A percentile compares a stretch with the other conserved stretches of the same genome.
These are phyloP conservation scores for Candida gorgasii DNA, from an alignment of 805 yeast species.

Conservation along the genomic window DNA sequence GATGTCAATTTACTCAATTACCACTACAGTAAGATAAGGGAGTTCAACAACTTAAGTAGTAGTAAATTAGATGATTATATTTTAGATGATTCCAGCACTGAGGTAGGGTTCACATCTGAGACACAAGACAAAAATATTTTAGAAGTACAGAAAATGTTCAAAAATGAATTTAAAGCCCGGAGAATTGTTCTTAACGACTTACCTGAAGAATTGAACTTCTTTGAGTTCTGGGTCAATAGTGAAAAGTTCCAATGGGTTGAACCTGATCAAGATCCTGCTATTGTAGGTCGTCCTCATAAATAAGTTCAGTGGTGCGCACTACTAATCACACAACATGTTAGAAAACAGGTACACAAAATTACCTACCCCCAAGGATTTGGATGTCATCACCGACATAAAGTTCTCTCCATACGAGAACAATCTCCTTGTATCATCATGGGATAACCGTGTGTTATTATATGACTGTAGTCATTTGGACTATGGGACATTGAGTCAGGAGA, in stretches of 20 bases:
- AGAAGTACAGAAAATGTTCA: slow-evolving; percentile 21
- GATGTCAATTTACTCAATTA: slow-evolving; percentile 42
- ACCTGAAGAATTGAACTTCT: slow-evolving; percentile 34
- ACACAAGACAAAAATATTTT: background rate
- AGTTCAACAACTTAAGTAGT: slow-evolving; percentile 18
- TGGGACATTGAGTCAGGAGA: slow-evolving; percentile 1
- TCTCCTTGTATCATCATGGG: slow-evolving; percentile 60
- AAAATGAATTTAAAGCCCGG: slow-evolving; percentile 24
- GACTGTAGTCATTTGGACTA: slow-evolving; percentile 19
- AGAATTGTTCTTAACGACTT: slow-evolving; percentile 39
- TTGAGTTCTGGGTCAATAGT: slow-evolving; percentile 40
- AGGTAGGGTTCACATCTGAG: background rate
- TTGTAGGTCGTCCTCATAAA: background rate
- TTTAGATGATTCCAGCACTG: slow-evolving; percentile 19
- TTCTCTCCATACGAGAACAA: slow-evolving; percentile 37
- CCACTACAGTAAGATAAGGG: slow-evolving; percentile 33
- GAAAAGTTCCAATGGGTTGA: slow-evolving; percentile 44
- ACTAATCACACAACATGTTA: background rate
- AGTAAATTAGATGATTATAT: slow-evolving; percentile 22
- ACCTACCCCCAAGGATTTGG: slow-evolving; percentile 29
- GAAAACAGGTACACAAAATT: slow-evolving; percentile 11
- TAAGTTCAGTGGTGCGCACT: background rate
- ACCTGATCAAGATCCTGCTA: slow-evolving; percentile 48
- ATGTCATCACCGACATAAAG: slow-evolving; percentile 43
- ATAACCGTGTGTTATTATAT: slow-evolving; percentile 47